Base-by-base conservation (phyloP, 73 alveolate genomes). In the Paramecium octaurelia region DNA sequence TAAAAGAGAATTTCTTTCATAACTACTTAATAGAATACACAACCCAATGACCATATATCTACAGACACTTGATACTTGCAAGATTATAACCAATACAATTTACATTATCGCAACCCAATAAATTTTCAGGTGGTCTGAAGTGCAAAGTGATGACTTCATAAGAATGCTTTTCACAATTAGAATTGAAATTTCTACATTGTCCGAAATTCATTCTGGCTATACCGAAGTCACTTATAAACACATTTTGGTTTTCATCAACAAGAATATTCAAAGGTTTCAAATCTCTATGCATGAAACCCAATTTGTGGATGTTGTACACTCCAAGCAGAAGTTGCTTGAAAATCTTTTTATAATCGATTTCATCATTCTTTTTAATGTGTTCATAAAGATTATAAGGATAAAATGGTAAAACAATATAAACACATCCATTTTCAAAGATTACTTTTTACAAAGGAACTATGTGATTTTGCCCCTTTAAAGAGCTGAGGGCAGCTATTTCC, bases 261-360 rank as follows among this genome's bases (percentile, higher is more conserved):
- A 80, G 91, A 23, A 80, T 44, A 24, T 80, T 80, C 38, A 43
- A 24, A 23, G 91, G 91, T 80, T 80, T 80, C 46, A 80, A 43
- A 80, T 80, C 91, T 44, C 91, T 40, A 80, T 80, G 91, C 24
- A 80, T 80, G 18, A 80, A 24, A 7, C 91, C 91, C 11, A 6
- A 24, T 18, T 21, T 80, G 46, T 80, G 91, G 46, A 80, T 80
- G 9, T 80, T 23, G 3, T 44, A 36, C 4, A 80, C 35, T 38
- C 91, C 91, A 31, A 18, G 34, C 23, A 80, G 14, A 40, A 80
- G 57, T 16, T 40, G 24, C 57, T 80, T 80, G 44, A 80, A 80
- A 23, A 80, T 31, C 31, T 23, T 31, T 46, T 80, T 80, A 80
- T 80, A 80, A 43, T 64, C 31, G 27, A 64, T 64, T 27, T 64